Base-by-base conservation (phyloP, 106 monocot species). In the Amphibolis antarctica region DNA sequence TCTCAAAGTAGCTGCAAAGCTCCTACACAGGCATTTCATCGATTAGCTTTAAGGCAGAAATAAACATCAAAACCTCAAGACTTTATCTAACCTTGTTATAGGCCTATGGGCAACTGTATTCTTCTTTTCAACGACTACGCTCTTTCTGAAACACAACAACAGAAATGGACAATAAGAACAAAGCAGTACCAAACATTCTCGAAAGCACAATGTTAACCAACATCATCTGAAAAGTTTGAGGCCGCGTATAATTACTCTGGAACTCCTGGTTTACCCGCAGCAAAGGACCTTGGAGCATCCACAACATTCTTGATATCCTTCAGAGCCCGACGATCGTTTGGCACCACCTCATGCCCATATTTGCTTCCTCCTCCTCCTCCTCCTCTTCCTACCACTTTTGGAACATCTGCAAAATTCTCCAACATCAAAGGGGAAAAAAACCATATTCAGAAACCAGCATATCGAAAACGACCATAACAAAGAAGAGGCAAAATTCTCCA, bases 301-400 rank as follows among this genome's bases (percentile, higher is more conserved):
- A 76, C 60, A 31, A 88, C 36, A 72, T 93, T 93, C 64, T 53
- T 76, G 29, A 94, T 86, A 22, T 94, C 89, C 60, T 78, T 76
- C 76, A 94, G 55, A 0, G 94, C 83, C 66, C 83, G 71, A 31
- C 94, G 86, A 66, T 79, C 74, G 79, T 53, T 73, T 17, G 46
- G 66, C 63, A 66, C 82, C 63, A 64, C 85, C 22, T 74, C 82
- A 50, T 36, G 36, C 7, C 36, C 36, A 36, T 4, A 36, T 36
- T 36, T 36, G 36, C 36, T 7, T 36, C 36, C 36, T 36, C n/a
- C n/a, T n/a, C n/a, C n/a, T n/a, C 71, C 27, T 19, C 11, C 58
- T 1, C 64, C 63, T 27, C 43, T 63, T 12, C 44, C n/a, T 0
- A 3, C 52, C 43, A 43, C 53, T 30, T 13, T 67, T 54, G 60